Evolutionary conservation across 1,284 basidiomycete genomes (phyloP).

Genomic region (Naganishia albida): DNA sequence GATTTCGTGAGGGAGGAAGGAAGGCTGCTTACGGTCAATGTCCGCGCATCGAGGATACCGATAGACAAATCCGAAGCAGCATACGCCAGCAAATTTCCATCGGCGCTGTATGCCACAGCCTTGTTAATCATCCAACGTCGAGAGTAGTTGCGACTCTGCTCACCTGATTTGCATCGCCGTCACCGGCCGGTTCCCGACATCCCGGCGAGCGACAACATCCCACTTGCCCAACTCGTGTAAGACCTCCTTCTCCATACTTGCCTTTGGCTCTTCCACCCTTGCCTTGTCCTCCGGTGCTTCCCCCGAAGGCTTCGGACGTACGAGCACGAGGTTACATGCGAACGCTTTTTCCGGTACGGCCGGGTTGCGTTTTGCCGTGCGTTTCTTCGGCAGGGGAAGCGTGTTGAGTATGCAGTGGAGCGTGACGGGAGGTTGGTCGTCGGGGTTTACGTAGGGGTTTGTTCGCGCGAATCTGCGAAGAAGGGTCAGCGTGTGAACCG

Average conservation of each 20-base stretch:
- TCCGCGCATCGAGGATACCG: slow-evolving; percentile 78
- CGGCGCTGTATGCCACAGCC: slow-evolving; percentile 58
- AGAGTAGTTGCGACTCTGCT: slow-evolving; percentile 33
- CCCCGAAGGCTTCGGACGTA: slow-evolving; percentile 1
- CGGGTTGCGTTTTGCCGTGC: slow-evolving; percentile 57
- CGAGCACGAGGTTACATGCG: slow-evolving; percentile 25
- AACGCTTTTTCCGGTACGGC: slow-evolving; percentile 56
- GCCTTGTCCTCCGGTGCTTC: slow-evolving; percentile 47
- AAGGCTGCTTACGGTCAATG: slow-evolving; percentile 66
- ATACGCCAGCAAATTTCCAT: slow-evolving; percentile 79
- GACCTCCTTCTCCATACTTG: slow-evolving; percentile 30
- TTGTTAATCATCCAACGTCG: not conserved
- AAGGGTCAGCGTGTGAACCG: not conserved
- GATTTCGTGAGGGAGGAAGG: not conserved
- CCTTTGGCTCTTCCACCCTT: slow-evolving; percentile 54
- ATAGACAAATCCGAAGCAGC: slow-evolving; percentile 86
- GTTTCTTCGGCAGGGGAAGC: slow-evolving; percentile 32
- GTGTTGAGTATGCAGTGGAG: slow-evolving; percentile 78
- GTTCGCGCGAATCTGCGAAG: slow-evolving; percentile 59
- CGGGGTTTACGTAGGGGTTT: not conserved
- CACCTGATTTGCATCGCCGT: slow-evolving; percentile 87
- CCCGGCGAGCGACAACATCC: slow-evolving; percentile 52
- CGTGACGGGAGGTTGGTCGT: slow-evolving; percentile 43
- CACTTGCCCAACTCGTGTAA: slow-evolving; percentile 49
- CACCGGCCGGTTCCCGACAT: slow-evolving; percentile 70